Evolutionary conservation across 129 eudicot genomes (phyloP), one percentile per base, ranked within the genome.

Genomic region (Rutidosis leptorrhynchoides): DNA sequence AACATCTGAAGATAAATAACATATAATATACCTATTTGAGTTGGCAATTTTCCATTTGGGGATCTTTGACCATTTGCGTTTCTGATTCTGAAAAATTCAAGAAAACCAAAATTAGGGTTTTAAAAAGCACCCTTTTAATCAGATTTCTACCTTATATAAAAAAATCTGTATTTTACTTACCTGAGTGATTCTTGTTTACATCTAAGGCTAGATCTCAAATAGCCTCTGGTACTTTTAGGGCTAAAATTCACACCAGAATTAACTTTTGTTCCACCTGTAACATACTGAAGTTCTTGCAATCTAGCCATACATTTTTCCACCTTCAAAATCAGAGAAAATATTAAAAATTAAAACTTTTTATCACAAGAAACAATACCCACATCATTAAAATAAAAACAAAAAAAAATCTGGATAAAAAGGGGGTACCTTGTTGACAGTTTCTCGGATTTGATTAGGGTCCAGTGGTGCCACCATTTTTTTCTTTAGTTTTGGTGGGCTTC

Each of bases 271-370:
- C 99, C 97, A 23, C 95, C 95, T 25, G 90, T 72, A 16, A 94
- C 87, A 71, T 84, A 77, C 49, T 94, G 97, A 27, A 94, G 93
- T 69, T 94, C 99, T 79, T 94, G 94, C 77, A 94, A 73, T 71
- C 99, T 46, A 19, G 88, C 95, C 92, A 94, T 81, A 74, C 97
- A 94, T 66, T 83, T 85, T 67, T 94, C 99, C 94, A 94, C 99
- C 99, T 94, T 52, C 85, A 80, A 22, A 7, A 19, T 33, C 10
- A 35, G 3, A 51, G 1, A 22, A 54, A 0, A 23, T 54, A n/a
- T 3, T 2, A 7, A 23, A 10, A 8, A 9, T 21, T n/a, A 5
- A 46, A 1, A 53, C n/a, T n/a, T n/a, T n/a, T n/a, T n/a, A n/a
- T n/a, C n/a, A n/a, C n/a, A n/a, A n/a, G n/a, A n/a, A n/a, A n/a